Base-by-base conservation (phyloP, 345 rosid genomes). In the Linum tenue region DNA sequence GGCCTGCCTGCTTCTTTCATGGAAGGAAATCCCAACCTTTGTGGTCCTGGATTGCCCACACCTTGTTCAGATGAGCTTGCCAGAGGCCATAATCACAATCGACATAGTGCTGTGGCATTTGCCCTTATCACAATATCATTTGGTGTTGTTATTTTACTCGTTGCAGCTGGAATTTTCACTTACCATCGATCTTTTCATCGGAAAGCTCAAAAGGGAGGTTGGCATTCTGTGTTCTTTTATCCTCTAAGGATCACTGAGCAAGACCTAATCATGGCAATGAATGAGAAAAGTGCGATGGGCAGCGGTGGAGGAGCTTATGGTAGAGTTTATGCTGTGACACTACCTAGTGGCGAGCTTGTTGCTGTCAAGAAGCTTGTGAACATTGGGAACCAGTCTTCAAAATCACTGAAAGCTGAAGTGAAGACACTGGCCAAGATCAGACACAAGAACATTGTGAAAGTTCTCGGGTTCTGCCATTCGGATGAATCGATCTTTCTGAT, bases 1-100 rank as follows among this genome's bases (percentile, higher is more conserved):
- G 98, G 98, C 35, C 86, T 89, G 62, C 98, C 97, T 3, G 98
- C 95, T 73, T 92, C 98, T 5, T 89, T 76, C 69, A 73, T 92
- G 66, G 88, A 92, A 73, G 98, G 98, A 70, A 92, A 92, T 72
- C 82, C 82, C 3, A 82, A 81, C 62, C 97, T 92, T 55, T 87
- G 98, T 66, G 97, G 98, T 62, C 91, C 79, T 0, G 94, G 95
- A 68, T 77, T 92, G 70, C 84, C 94, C 5, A 72, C 67, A 38
- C 59, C 89, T 36, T 92, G 98, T 69, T 62, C 85, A 5, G 81
- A 80, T 55, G 64, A 60, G 56, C 78, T 67, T 43, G 72, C 82
- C 22, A 79, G 72, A 70, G 72, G 55, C 73, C 89, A 58, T 43
- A 53, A 22, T 41, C 60, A 70, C 67, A 55, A 38, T 22, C 76